Conservation (phyloP, 1,139 yeast genomes). For the Lodderomyces pseudojiufengensis region DNA sequence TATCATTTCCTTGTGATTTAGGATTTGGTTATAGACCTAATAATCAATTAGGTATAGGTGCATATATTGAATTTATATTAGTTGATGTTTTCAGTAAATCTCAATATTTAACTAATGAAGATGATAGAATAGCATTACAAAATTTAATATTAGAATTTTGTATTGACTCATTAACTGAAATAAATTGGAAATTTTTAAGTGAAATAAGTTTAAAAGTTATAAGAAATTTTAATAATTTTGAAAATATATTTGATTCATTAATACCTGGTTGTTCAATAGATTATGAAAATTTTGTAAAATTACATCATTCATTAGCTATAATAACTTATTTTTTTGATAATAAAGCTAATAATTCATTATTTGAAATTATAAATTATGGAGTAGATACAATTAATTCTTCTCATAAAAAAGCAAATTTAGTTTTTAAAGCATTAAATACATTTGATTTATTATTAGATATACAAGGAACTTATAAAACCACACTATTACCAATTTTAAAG, state of each 20-base stretch:
- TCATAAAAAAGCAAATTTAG: conserved; percentile 16
- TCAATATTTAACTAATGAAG: conserved; percentile 21
- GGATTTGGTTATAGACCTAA: conserved; percentile 55
- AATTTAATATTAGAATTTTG: conserved; percentile 50
- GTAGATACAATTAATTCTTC: conserved; percentile 49
- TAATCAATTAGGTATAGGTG: conserved; percentile 65
- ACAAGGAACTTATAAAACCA: conserved; percentile 42
- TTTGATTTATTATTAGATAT: conserved; percentile 48
- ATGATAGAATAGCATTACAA: conserved; percentile 49
- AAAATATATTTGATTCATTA: conserved; percentile 40
- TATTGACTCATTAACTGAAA: conserved; percentile 48
- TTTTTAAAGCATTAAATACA: conserved; percentile 34
- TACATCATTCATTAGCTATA: conserved; percentile 68
- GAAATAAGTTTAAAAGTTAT: conserved; percentile 32
- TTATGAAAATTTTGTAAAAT: conserved; percentile 38
- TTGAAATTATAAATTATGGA: conserved; percentile 51
- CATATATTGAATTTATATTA: conserved; percentile 70
- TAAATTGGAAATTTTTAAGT: conserved; percentile 62
- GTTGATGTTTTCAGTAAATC: conserved; percentile 60
- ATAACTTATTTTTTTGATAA: conserved; percentile 62
- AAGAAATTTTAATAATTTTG: conserved; percentile 40
- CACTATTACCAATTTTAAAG: conserved; percentile 28
- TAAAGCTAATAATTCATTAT: conserved; percentile 51
- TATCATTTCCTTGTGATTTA: conserved; percentile 62
- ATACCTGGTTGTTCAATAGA: conserved; percentile 19